Percentiles rank a stretch among this genome's conserved stretches.
Evolutionary conservation across 1,284 basidiomycete genomes (phyloP).

Genomic region (Marasmius tenuissimus): DNA sequence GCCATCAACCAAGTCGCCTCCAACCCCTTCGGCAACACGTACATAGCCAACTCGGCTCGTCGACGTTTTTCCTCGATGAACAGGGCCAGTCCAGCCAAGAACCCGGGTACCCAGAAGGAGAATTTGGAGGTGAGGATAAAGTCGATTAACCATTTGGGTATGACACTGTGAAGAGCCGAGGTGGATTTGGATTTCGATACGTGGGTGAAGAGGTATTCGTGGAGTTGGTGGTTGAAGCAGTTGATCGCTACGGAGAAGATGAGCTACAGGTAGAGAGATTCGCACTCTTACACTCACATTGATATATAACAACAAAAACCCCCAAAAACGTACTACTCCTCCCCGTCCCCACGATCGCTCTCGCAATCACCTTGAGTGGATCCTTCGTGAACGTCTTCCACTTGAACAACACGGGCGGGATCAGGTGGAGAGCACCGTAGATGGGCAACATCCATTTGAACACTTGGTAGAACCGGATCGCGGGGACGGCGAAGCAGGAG

Average conservation of each 20-base stretch:
- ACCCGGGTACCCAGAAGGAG: slow-evolving; percentile 78
- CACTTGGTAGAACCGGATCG: slow-evolving; percentile 80
- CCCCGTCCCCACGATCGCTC: slow-evolving; percentile 72
- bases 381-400: slow-evolving; percentile 57
- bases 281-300: slow-evolving; percentile 51
- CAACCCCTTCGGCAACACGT: slow-evolving; percentile 89
- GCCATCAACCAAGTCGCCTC: slow-evolving; percentile 87
- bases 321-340: slow-evolving; percentile 90
- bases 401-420: slow-evolving; percentile 84
- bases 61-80: slow-evolving; percentile 87
- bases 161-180: slow-evolving; percentile 14
- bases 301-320: slow-evolving; percentile 83
- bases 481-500: slow-evolving; percentile 65
- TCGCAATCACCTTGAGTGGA: slow-evolving; percentile 63
- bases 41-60: slow-evolving; percentile 89
- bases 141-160: slow-evolving; percentile 52
- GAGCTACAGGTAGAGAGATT: too few species aligned
- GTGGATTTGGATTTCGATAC: slow-evolving; percentile 26
- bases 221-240: slow-evolving; percentile 71
- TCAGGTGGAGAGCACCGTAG: slow-evolving; percentile 89
- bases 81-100: slow-evolving; percentile 76
- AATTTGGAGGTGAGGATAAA: slow-evolving; percentile 65
- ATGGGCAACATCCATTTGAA: slow-evolving; percentile 85
- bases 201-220: slow-evolving; percentile 49
- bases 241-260: slow-evolving; percentile 68